Conservation (phyloP, 352 stramenopile genomes). For the Globisporangium heterothallicum region DNA sequence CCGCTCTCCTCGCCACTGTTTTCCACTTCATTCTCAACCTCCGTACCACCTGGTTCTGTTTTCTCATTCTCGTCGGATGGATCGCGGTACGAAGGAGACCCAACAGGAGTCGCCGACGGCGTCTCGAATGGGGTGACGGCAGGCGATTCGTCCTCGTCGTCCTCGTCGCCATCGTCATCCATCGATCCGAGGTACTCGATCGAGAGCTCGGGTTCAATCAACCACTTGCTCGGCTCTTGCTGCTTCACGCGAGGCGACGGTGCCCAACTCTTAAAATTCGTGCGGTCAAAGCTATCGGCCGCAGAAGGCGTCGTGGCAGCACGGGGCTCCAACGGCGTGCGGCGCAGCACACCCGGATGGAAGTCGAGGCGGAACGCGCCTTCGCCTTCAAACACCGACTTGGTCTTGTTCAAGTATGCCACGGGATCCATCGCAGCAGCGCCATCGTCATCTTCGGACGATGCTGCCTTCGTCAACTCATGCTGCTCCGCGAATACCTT, state of each 20-base stretch:
- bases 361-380: constrained; percentile 83
- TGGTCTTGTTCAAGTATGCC: constrained; percentile 69
- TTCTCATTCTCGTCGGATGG: constrained; percentile 33
- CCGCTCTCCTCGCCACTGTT: constrained; percentile 30
- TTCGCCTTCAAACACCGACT: constrained; percentile 78
- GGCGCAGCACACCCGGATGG: constrained; percentile 69
- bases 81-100: constrained; percentile 47
- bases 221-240: constrained; percentile 75
- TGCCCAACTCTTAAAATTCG: constrained; percentile 65
- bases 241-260: constrained; percentile 70
- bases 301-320: constrained; percentile 33
- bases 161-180: constrained; percentile 48
- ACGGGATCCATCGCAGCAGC: constrained; percentile 27
- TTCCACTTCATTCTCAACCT: constrained; percentile 24
- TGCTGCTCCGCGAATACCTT: constrained; percentile 67
- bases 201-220: constrained; percentile 68
- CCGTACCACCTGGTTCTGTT: constrained; percentile 22
- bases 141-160: constrained; percentile 67
- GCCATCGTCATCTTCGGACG: constrained; percentile 26
- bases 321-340: constrained; percentile 58
- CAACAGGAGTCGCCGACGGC: constrained; percentile 57
- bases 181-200: constrained; percentile 82
- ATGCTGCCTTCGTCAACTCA: constrained; percentile 15
- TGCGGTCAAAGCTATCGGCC: constrained; percentile 25
- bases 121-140: constrained; percentile 62